Base-by-base conservation (phyloP, 139 green algal species). In the Picochlorum sp. region DNA sequence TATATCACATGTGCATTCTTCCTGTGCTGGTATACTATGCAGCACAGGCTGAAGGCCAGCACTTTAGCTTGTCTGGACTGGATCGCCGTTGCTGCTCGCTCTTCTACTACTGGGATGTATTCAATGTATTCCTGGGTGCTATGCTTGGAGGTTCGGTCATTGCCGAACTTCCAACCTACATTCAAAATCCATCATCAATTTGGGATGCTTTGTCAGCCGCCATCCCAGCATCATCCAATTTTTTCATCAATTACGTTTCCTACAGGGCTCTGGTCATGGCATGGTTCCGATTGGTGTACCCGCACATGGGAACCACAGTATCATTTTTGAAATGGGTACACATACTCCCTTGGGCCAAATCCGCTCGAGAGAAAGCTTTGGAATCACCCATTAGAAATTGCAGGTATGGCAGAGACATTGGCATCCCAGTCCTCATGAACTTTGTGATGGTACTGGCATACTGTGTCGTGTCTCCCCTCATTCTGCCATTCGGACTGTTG, bases 1-100 rank as follows among this genome's bases (percentile, higher is more conserved):
- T 92, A 18, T 95, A 86, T 82, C 84, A 95, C 66, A 82, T 76
- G 55, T 74, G 91, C 45, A 66, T 95, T 44, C 73, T 95, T 47
- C 88, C 88, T 2, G 76, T 86, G 1, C 68, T 85, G 72, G 80
- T 88, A 6, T 78, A 78, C 45, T 78, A 78, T 50, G 37, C 45
- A 30, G 45, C 52, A 49, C 83, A 91, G 78, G 67, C 64, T 18
- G 76, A 85, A 68, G 73, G 64, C 18, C 60, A 60, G 49, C 59
- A 65, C 37, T 47, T 67, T 4, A 73, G 45, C 18, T 57, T 85
- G 26, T 70, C 57, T 3, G 24, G 18, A 16, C 60, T 85, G 54
- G 78, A 85, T 68, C 69, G 67, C 50, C 76, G 79, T 63, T 82
- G 81, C 44, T 66, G 52, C 37, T 28, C 57, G 11, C 64, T 86